phyloP scores from a whole-genome alignment of 2,329 filamentous ascomycete genomes.

The Exophiala spinifera region DNA sequence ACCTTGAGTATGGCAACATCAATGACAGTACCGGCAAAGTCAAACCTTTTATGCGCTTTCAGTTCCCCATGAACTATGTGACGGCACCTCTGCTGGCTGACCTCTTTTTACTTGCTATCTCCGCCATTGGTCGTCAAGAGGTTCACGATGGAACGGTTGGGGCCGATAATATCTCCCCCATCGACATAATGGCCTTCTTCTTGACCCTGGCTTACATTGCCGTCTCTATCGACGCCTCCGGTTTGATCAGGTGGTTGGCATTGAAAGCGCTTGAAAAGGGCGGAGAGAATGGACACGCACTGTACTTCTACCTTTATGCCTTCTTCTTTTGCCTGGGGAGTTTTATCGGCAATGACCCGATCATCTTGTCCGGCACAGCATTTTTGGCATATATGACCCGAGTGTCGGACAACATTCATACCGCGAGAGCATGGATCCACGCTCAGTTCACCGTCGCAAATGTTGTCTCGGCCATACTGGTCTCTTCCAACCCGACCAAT shows the following conservation, averaged over 20 bases:
- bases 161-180: constrained; percentile 62
- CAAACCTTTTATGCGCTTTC: constrained; percentile 49
- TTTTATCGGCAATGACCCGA: constrained; percentile 72
- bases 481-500: constrained; percentile 75
- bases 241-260: constrained; percentile 66
- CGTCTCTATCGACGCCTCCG: constrained; percentile 73
- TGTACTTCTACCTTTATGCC: constrained; percentile 70
- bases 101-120: constrained; percentile 67
- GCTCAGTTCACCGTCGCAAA: constrained; percentile 63
- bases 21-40: constrained; percentile 32
- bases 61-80: constrained; percentile 66
- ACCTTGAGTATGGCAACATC: constrained; percentile 27
- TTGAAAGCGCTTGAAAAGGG: constrained; percentile 68
- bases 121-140: constrained; percentile 64
- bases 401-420: constrained; percentile 68
- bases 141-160: constrained; percentile 68
- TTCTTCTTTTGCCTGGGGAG: constrained; percentile 68
- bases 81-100: constrained; percentile 69
- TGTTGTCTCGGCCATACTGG: constrained; percentile 71
- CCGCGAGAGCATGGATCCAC: constrained; percentile 70
- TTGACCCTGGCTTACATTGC: constrained; percentile 72
- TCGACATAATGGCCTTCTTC: constrained; percentile 74
- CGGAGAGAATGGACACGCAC: constrained; percentile 62
- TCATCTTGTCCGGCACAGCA: constrained; percentile 70
- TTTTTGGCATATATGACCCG: constrained; percentile 76